These are phyloP conservation scores for Cladosporium sp. DNA, from an alignment of 2,329 filamentous ascomycete genomes.

Conservation along the genomic window DNA sequence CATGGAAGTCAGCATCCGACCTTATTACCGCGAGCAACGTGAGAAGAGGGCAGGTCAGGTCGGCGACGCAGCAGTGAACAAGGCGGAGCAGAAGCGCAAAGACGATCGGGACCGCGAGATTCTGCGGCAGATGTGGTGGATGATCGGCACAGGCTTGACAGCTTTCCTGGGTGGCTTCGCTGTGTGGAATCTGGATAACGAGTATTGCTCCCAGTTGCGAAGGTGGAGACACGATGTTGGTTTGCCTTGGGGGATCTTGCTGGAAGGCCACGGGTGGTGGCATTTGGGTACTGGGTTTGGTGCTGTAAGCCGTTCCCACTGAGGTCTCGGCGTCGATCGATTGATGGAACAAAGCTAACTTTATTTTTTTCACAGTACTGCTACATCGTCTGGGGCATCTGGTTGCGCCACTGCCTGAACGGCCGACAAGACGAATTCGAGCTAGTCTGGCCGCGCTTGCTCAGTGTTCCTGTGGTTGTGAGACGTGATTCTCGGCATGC, in stretches of 20 bases:
- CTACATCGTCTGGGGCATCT: slow-evolving; percentile 76
- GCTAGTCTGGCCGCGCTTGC: slow-evolving; percentile 63
- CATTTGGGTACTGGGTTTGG: slow-evolving; percentile 78
- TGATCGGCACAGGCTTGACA: slow-evolving; percentile 64
- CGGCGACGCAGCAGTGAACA: background rate
- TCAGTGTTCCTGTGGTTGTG: slow-evolving; percentile 30
- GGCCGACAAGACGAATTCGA: slow-evolving; percentile 67
- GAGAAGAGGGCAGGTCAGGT: slow-evolving; percentile 28
- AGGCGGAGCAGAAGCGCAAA: slow-evolving; percentile 16
- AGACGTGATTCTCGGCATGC: background rate
- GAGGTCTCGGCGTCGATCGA: background rate
- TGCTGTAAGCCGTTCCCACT: slow-evolving; percentile 39
- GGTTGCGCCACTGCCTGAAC: slow-evolving; percentile 73
- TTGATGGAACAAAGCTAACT: background rate
- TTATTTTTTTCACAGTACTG: slow-evolving; percentile 53
- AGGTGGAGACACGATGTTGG: slow-evolving; percentile 64
- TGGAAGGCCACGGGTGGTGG: slow-evolving; percentile 73
- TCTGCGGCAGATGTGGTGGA: slow-evolving; percentile 67
- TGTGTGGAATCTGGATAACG: slow-evolving; percentile 76
- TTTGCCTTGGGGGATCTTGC: slow-evolving; percentile 73
- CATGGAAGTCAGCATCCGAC: slow-evolving; percentile 59
- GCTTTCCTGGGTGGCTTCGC: slow-evolving; percentile 72
- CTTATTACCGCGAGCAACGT: slow-evolving; percentile 45
- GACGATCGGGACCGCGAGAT: slow-evolving; percentile 50
- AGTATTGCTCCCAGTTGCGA: slow-evolving; percentile 64